Evolutionary conservation across 129 eudicot genomes (phyloP).

Genomic region (Lonicera japonica): DNA sequence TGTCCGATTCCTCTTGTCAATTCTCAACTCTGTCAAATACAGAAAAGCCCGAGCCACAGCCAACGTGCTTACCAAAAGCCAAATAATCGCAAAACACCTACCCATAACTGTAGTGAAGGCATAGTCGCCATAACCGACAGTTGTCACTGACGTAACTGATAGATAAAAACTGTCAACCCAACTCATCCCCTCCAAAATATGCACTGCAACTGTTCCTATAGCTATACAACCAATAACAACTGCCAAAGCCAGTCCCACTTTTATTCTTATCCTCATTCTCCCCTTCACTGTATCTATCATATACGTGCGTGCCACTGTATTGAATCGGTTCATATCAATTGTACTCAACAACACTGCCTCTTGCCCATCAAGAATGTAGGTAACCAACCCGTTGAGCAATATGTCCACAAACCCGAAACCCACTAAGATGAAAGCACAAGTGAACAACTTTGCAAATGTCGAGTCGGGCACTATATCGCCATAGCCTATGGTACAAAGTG

Average conservation of each 20-base stretch:
- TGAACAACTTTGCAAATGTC: constrained; percentile 14
- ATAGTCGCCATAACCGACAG: constrained; percentile 21
- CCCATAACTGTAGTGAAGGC: constrained; percentile 11
- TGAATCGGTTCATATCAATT: constrained; percentile 1
- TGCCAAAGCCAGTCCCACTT: constrained; percentile 19
- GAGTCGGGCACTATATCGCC: constrained; percentile 18
- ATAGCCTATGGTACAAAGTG: constrained; percentile 17
- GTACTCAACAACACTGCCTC: constrained; percentile 17
- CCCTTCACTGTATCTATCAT: constrained; percentile 12
- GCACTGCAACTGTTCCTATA: constrained; percentile 11
- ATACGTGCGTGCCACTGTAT: constrained; percentile 2
- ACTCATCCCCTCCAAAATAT: constrained; percentile 11
- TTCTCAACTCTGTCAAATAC: constrained; percentile 14
- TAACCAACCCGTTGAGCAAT: constrained; percentile 13
- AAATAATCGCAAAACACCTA: constrained; percentile 17
- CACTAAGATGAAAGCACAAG: constrained; percentile 16
- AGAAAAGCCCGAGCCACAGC: constrained; percentile 22
- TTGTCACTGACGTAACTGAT: constrained; percentile 19
- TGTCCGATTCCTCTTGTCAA: constrained; percentile 16
- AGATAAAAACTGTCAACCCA: constrained; percentile 24
- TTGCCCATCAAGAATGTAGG: constrained; percentile 15
- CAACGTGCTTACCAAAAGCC: constrained; percentile 20
- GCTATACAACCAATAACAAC: constrained; percentile 13
- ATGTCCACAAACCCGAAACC: constrained; percentile 21
- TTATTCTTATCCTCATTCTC: constrained; percentile 21